Conservation (phyloP, 2,329 filamentous ascomycete species). For the Didymella sp. region DNA sequence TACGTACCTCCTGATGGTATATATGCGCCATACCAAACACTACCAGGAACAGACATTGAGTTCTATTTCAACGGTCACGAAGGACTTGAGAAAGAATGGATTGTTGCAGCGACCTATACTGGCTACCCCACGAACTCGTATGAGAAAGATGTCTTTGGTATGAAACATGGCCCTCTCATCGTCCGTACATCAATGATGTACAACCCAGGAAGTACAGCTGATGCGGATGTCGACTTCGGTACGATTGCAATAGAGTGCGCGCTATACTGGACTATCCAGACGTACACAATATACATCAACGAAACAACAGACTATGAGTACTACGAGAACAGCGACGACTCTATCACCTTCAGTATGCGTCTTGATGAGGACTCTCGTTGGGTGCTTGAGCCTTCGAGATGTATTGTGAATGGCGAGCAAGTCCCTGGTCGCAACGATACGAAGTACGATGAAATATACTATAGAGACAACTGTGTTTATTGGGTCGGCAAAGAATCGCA, state of each 20-base stretch:
- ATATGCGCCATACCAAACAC: not conserved
- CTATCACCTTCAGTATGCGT: no score
- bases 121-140: not conserved
- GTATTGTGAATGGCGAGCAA: not conserved
- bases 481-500: not conserved
- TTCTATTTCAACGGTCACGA: not conserved
- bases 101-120: not conserved
- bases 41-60: not conserved
- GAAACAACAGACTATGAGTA: not conserved
- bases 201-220: not conserved
- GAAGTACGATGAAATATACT: not conserved
- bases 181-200: not conserved
- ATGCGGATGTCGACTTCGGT: not conserved
- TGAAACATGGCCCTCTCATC: not conserved
- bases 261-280: not conserved
- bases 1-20: not conserved
- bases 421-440: not conserved
- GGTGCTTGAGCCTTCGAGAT: not conserved
- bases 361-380: not conserved
- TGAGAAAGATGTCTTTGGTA: not conserved
- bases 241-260: not conserved
- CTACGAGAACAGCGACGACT: no score
- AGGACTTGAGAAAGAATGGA: not conserved
- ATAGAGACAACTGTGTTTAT: not conserved
- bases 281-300: not conserved